These are phyloP conservation scores for Vitis amurensis DNA, from an alignment of 164 flowering plant genomes.

Conservation along the genomic window DNA sequence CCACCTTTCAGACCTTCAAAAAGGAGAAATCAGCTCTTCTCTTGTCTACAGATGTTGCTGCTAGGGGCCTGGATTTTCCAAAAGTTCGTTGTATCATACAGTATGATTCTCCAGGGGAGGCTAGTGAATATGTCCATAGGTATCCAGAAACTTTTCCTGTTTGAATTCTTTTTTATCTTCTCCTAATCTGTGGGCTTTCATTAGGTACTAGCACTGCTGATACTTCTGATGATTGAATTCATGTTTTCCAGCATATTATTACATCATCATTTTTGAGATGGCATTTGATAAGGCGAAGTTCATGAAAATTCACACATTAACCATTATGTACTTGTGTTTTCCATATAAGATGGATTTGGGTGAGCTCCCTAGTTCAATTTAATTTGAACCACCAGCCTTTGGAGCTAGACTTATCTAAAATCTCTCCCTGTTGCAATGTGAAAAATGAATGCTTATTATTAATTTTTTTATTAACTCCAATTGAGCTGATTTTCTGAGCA, in stretches of 20 bases:
- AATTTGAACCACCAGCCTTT: too few relatives aligned
- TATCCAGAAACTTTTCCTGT: slow-evolving; percentile 14
- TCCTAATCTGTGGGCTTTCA: neutral
- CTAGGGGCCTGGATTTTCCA: slow-evolving; percentile 95
- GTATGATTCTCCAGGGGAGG: slow-evolving; percentile 97
- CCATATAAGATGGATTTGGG: neutral
- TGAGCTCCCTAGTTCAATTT: neutral
- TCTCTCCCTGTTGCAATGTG: too few relatives aligned
- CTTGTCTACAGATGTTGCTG: slow-evolving; percentile 89
- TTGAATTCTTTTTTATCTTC: neutral
- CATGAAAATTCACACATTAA: neutral
- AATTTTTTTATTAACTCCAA: too few relatives aligned
- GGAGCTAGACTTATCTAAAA: too few relatives aligned
- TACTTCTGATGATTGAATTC: too few relatives aligned
- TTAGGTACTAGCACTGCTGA: too few relatives aligned
- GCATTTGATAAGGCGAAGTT: neutral
- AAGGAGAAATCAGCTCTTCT: slow-evolving; percentile 76
- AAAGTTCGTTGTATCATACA: slow-evolving; percentile 85
- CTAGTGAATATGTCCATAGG: slow-evolving; percentile 97
- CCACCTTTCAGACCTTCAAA: slow-evolving; percentile 67
- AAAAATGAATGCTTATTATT: too few relatives aligned
- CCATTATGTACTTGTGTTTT: neutral
- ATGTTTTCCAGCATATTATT: neutral
- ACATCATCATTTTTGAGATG: neutral
- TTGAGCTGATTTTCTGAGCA: too few relatives aligned